phyloP scores from a whole-genome alignment of 2,329 filamentous ascomycete species.

The Tolypocladium ophioglossoides region DNA sequence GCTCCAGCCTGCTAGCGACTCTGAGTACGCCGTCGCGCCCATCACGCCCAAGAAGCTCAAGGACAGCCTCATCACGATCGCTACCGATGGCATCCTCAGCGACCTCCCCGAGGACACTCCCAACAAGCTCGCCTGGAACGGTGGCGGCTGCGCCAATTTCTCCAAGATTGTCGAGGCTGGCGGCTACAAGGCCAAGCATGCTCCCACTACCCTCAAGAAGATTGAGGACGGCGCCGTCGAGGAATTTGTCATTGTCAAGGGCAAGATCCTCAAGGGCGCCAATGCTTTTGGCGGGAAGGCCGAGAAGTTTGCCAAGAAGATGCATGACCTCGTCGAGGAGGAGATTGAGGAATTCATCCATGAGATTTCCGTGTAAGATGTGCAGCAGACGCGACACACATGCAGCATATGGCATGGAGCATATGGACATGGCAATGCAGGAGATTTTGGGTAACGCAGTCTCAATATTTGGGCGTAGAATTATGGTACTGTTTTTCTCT shows the following conservation, averaged over 20 bases:
- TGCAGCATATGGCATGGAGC: not conserved
- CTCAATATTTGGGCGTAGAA: constrained; percentile 3
- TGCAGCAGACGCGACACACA: not conserved
- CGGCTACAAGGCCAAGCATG: constrained; percentile 50
- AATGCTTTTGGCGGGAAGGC: constrained; percentile 44
- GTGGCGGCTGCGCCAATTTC: constrained; percentile 90
- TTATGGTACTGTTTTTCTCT: not conserved
- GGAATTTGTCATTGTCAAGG: constrained; percentile 48
- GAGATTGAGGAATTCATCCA: constrained; percentile 50
- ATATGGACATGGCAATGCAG: not conserved
- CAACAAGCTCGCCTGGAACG: constrained; percentile 98
- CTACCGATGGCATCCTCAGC: constrained; percentile 64
- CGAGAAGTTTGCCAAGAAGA: constrained; percentile 52
- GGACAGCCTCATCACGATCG: constrained; percentile 73
- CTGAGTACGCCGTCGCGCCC: constrained; percentile 77
- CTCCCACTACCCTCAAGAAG: constrained; percentile 39
- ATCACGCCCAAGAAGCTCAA: constrained; percentile 95
- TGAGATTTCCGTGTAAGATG: constrained; percentile 20
- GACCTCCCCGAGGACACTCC: constrained; percentile 79
- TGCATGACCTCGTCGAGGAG: constrained; percentile 50
- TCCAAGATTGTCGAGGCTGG: constrained; percentile 66
- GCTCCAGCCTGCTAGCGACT: constrained; percentile 82
- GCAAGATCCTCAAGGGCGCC: constrained; percentile 43
- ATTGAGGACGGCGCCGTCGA: constrained; percentile 50
- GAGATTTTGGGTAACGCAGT: constrained; percentile 1